Evolutionary conservation across 495 filamentous ascomycete genomes (phyloP), one percentile per base, ranked within the genome.

Genomic region (Penicillium antarcticum): DNA sequence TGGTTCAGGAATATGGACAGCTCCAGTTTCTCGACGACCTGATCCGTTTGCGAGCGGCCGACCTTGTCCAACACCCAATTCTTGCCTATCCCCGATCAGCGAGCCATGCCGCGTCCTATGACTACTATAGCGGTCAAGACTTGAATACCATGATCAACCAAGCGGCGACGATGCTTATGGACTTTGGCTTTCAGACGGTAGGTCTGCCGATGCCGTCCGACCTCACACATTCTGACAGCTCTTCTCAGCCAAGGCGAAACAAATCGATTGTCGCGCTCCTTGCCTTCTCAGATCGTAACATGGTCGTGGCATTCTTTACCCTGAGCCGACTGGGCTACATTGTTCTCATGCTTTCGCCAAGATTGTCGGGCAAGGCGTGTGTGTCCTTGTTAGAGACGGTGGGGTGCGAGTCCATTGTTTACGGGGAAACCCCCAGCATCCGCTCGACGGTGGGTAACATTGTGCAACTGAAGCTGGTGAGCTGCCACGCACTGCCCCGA

Each of bases 311-410:
- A 1, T 74, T 83, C 34, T 82, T 83, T 43, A 83, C 80, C 1
- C 68, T 86, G 5, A 76, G 73, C 43, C 72, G 83, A 14, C 61
- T 84, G 3, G 83, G 82, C 19, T 81, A 79, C 52, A 80, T 76
- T 5, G 70, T 77, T 18, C 72, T 87, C 56, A 77, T 80, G 53
- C 63, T 87, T 10, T 87, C 83, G 0, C 80, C 80, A 13, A 76
- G 83, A 33, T 62, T 85, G 13, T 72, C 78, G 7, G 65, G 73
- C 0, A 61, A 66, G 4, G 82, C 81, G 24, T 80, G 75, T 51
- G 69, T 76, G 13, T 75, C 78, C 26, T 58, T 86, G 4, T 67
- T 86, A 1, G 58, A 72, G 37, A 65, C 68, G 12, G 74, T 76
- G 5, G 54, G 65, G 3, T 80, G 77, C 17, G 72, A 74, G 44